Evolutionary conservation across 78 protist genomes (phyloP).

Genomic region (Chrysochromulina tobinii): DNA sequence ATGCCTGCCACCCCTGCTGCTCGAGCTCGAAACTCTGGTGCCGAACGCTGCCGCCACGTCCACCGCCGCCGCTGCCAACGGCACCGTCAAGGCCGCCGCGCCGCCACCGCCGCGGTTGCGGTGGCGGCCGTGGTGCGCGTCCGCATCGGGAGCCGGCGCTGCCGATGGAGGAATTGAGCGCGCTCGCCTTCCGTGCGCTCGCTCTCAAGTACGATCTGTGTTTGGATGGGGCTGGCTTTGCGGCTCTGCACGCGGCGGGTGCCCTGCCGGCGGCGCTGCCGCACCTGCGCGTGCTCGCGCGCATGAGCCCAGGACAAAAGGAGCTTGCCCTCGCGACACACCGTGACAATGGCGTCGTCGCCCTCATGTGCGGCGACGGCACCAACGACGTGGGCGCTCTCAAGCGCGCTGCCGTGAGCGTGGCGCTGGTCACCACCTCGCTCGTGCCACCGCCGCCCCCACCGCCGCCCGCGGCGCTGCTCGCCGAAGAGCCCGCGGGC

Average conservation of each 20-base stretch:
- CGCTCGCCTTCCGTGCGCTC: background rate
- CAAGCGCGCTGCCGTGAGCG: conserved; percentile 97
- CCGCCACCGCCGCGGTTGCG: background rate
- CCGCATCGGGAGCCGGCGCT: background rate
- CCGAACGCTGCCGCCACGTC: background rate
- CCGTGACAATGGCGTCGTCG: conserved; percentile 46
- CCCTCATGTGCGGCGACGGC: conserved; percentile 99
- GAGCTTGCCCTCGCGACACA: conserved; percentile 63
- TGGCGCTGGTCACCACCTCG: conserved; percentile 51
- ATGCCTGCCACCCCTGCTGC: background rate
- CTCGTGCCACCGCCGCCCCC: background rate
- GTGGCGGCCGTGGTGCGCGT: background rate
- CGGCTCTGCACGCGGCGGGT: background rate
- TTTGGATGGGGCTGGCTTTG: background rate
- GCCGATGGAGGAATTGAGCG: background rate
- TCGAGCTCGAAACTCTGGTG: background rate
- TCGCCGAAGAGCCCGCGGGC: background rate
- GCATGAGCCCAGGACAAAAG: conserved; percentile 86
- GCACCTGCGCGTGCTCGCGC: conserved; percentile 73
- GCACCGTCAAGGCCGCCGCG: background rate
- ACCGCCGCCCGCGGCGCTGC: background rate
- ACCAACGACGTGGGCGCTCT: conserved; percentile 99
- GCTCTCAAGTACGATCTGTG: background rate
- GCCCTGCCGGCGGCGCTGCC: background rate
- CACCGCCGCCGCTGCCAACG: background rate